Evolutionary conservation across 371 early-diverging fungal species (phyloP).

Genomic region (Coemansia sp.): DNA sequence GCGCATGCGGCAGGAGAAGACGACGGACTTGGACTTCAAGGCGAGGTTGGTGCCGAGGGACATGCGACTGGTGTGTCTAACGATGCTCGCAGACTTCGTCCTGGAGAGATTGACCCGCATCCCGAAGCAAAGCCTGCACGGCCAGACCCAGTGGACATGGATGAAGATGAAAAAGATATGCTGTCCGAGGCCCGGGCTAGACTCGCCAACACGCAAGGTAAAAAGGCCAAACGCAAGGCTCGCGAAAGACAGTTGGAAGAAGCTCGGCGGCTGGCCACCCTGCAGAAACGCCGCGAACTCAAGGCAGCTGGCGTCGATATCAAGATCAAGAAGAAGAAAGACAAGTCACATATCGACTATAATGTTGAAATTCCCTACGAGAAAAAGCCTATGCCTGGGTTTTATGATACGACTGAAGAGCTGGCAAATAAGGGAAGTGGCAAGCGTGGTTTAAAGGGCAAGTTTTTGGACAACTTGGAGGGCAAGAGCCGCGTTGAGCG

Average conservation of each 20-base stretch:
- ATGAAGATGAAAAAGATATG: slow-evolving; percentile 99
- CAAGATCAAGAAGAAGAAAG: slow-evolving; percentile 47
- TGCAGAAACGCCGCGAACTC: slow-evolving; percentile 94
- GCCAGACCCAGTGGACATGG: slow-evolving; percentile 98
- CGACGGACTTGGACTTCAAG: slow-evolving; percentile 65
- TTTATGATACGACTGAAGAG: slow-evolving; percentile 90
- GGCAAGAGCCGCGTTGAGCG: slow-evolving; percentile 54
- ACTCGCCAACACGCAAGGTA: slow-evolving; percentile 97
- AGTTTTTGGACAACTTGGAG: slow-evolving; percentile 46
- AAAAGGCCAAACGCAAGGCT: slow-evolving; percentile 98
- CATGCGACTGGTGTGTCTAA: slow-evolving; percentile 66
- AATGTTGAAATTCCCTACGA: slow-evolving; percentile 96
- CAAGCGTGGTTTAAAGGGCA: slow-evolving; percentile 52
- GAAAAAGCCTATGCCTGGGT: slow-evolving; percentile 81
- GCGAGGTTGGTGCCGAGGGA: slow-evolving; percentile 63
- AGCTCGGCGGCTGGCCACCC: slow-evolving; percentile 80
- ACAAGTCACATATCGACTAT: slow-evolving; percentile 82
- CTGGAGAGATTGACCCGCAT: slow-evolving; percentile 96
- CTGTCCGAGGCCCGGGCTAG: slow-evolving; percentile 96
- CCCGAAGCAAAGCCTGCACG: slow-evolving; percentile 96
- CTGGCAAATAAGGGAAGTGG: slow-evolving; percentile 78
- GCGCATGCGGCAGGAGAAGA: slow-evolving; percentile 60
- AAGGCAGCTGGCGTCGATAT: slow-evolving; percentile 94
- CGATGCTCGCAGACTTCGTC: slow-evolving; percentile 74
- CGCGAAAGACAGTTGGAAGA: slow-evolving; percentile 96